Evolutionary conservation across 2,329 filamentous ascomycete genomes (phyloP).

Genomic region (Verticillium klebahnii): DNA sequence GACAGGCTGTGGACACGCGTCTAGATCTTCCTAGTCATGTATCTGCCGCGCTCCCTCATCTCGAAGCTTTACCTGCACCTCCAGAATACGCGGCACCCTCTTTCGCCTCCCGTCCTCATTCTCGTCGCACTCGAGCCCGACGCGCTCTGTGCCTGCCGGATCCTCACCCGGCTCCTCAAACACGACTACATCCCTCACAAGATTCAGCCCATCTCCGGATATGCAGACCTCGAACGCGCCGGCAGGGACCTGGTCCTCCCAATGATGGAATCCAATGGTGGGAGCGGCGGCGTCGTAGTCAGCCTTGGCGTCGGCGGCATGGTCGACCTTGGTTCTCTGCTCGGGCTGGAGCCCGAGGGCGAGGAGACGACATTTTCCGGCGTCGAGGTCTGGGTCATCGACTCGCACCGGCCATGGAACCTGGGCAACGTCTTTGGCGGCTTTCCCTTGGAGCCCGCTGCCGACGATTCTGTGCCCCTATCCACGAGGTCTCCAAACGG

Average conservation of each 20-base stretch:
- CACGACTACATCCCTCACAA: conserved; percentile 98
- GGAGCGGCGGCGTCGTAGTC: conserved; percentile 81
- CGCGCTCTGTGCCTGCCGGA: conserved; percentile 90
- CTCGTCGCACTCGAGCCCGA: conserved; percentile 93
- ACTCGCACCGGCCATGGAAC: conserved; percentile 92
- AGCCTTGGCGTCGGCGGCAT: conserved; percentile 91
- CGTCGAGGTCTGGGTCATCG: conserved; percentile 94
- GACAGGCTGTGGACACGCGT: conserved; percentile 23
- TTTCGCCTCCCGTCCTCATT: conserved; percentile 84
- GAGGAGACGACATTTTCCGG: conserved; percentile 68
- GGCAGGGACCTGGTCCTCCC: conserved; percentile 76
- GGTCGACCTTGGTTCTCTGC: conserved; percentile 75
- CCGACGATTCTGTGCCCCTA: conserved; percentile 40
- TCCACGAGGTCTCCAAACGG: conserved; percentile 55
- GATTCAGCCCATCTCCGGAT: conserved; percentile 90
- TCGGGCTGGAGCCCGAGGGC: conserved; percentile 68
- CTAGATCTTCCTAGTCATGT: conserved; percentile 56
- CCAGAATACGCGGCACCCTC: conserved; percentile 78
- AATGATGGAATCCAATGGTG: conserved; percentile 81
- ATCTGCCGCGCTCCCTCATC: conserved; percentile 85
- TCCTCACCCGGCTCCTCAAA: conserved; percentile 88
- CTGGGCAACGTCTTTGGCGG: conserved; percentile 88
- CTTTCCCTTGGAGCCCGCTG: conserved; percentile 49
- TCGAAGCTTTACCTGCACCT: conserved; percentile 90
- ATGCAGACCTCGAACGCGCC: conserved; percentile 78